Conservation (phyloP, 2,329 filamentous ascomycete genomes). For the Aureobasidium sp. region DNA sequence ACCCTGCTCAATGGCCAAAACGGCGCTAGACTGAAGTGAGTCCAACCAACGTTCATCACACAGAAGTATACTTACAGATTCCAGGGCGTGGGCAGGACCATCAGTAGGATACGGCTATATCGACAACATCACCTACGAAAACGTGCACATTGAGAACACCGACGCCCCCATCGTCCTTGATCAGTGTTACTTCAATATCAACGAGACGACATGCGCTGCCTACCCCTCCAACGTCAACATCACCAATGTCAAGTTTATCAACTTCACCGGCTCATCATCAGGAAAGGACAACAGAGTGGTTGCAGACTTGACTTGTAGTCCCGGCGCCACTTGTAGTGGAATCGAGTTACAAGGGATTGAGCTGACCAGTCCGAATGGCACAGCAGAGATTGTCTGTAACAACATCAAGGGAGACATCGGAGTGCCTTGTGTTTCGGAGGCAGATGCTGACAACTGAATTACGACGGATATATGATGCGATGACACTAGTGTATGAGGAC, state of each 20-base stretch:
- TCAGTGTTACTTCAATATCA: slow-evolving; percentile 55
- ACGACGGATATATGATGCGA: not conserved
- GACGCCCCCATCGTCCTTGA: slow-evolving; percentile 52
- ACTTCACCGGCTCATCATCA: slow-evolving; percentile 49
- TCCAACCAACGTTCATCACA: not conserved
- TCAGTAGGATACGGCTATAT: slow-evolving; percentile 53
- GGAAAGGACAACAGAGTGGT: slow-evolving; percentile 49
- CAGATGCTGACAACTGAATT: slow-evolving; percentile 20
- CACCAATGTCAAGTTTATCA: slow-evolving; percentile 51
- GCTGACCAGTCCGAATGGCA: slow-evolving; percentile 43
- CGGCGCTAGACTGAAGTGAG: slow-evolving; percentile 48
- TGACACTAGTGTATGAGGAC: too few species aligned
- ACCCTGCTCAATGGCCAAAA: slow-evolving; percentile 38
- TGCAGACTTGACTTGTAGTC: slow-evolving; percentile 48
- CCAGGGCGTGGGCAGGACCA: slow-evolving; percentile 47
- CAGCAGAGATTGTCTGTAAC: slow-evolving; percentile 14
- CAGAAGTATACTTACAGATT: not conserved
- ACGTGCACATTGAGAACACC: slow-evolving; percentile 52
- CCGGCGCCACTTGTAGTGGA: slow-evolving; percentile 48
- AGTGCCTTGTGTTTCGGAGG: slow-evolving; percentile 30
- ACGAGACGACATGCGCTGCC: slow-evolving; percentile 41
- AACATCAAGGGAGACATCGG: slow-evolving; percentile 17
- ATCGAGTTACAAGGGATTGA: slow-evolving; percentile 49
- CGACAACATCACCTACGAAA: slow-evolving; percentile 54
- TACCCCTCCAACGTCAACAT: slow-evolving; percentile 52